Base-by-base conservation (phyloP, 2,329 filamentous ascomycete species). In the Colletotrichum liriopes region DNA sequence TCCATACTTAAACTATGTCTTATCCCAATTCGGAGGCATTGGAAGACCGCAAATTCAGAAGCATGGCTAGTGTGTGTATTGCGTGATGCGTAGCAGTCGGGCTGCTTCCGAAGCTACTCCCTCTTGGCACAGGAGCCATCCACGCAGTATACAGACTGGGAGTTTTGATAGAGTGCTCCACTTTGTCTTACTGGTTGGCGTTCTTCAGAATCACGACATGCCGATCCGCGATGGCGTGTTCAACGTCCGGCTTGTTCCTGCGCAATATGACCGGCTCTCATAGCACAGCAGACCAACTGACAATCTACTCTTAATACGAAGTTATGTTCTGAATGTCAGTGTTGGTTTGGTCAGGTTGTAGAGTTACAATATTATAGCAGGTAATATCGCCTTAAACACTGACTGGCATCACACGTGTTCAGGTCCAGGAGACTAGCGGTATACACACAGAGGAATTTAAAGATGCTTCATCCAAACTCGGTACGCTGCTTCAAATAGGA, bases 181-280 rank as follows among this genome's bases (percentile, higher is more conserved):
- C 58, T 2, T 14, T 7, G 5, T 8, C 29, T 39, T 12, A 26
- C 58, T 63, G 29, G 65, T 68, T 68, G 58, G 58, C 7, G 37
- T 18, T 3, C 37, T n/a, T 41, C 7, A 12, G 23, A 23, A 69
- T 69, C 66, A 65, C 60, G 60, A 69, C 66, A 64, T 69, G 66
- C 60, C 52, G 60, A 65, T 51, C 35, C 26, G 66, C 52, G 61
- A 69, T 69, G 7, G 60, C 66, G 66, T 58, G 51, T 20, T 39
- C 32, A 51, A 8, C 18, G 32, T 14, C 7, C 20, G 5, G 54
- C n/a, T 58, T 37, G n/a, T 39, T 58, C 7, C 8, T 20, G 23
- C 7, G 14, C 20, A 18, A 37, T 56, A 56, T 23, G 6, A 20
- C 14, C 39, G 16, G 18, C 5, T 12, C 5, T 5, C 11, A 3